These are phyloP conservation scores for Boletus insuetus DNA, from an alignment of 768 basidiomycete species.

Conservation along the genomic window DNA sequence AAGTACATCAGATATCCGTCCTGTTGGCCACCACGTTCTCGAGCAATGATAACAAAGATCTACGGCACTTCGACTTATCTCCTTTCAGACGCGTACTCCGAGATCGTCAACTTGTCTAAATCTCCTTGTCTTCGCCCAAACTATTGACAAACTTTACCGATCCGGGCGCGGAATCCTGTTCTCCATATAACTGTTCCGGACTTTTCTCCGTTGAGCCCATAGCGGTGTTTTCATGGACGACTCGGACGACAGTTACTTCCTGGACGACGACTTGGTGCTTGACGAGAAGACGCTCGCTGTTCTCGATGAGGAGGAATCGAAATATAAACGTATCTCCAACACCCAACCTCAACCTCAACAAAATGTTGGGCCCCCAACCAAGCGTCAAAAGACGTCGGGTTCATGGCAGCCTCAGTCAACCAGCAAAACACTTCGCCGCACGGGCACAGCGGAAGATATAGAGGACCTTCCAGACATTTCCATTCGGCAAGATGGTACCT, in stretches of 20 bases:
- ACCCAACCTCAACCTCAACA: constrained; percentile 30
- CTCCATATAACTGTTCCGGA: background rate
- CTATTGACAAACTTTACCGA: too few species aligned
- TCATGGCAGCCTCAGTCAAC: constrained; percentile 44
- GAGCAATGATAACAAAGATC: too few species aligned
- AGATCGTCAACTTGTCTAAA: too few species aligned
- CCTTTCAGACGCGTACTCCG: too few species aligned
- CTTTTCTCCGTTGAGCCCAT: background rate
- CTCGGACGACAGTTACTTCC: constrained; percentile 67
- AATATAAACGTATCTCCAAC: constrained; percentile 26
- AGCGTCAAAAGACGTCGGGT: constrained; percentile 53
- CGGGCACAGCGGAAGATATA: constrained; percentile 35
- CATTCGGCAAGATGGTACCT: constrained; percentile 56
- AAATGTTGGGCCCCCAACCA: constrained; percentile 40
- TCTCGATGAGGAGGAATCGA: constrained; percentile 57
- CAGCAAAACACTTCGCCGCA: constrained; percentile 18
- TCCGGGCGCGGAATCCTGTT: background rate
- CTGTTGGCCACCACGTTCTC: too few species aligned
- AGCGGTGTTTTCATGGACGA: constrained; percentile 47
- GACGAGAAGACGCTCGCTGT: constrained; percentile 61
- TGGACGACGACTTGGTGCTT: constrained; percentile 63
- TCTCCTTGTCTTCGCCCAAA: too few species aligned
- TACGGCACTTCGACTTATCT: too few species aligned
- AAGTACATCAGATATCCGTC: too few species aligned
- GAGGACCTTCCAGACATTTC: constrained; percentile 65